Evolutionary conservation across 768 basidiomycete species (phyloP), one percentile per base, ranked within the genome.

Genomic region (Leccinum longicurvipes): DNA sequence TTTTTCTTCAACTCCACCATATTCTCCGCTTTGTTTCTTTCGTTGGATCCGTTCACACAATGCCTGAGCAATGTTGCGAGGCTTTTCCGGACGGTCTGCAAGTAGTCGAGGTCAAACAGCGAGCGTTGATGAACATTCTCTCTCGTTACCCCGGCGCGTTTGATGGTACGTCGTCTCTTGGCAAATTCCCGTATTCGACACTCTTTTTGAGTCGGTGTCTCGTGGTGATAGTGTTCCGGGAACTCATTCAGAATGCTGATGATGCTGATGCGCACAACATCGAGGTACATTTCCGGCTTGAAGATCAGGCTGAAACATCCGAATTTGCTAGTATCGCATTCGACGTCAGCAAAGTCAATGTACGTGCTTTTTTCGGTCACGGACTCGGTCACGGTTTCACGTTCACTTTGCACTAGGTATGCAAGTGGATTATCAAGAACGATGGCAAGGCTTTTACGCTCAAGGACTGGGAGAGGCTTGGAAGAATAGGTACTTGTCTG

Each of bases 211-310:
- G 19, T 19, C 10, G 36, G 10, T 63, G 9, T 55, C 21, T 14
- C 14, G 12, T 14, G 10, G 2, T 11, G 11, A 25, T 39, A 72
- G 79, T 82, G 32, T 77, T 79, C 53, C 67, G 83, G 50, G 83
- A 83, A 61, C 69, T 84, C 19, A 64, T 83, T 12, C 82, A 83
- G 63, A 84, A 84, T 64, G 79, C 82, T 15, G 81, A 82, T 57
- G 81, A 82, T 67, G 81, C 74, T 0, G 72, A 67, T 4, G 69
- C 76, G 1, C 67, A 52, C 19, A 57, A 47, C 0, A 68, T 77
- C 9, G 66, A 77, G 56, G 62, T 79, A 5, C 69, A 70, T 34
- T 78, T 78, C 54, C 62, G 69, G 44, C 74, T 73, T 1, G 41
- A 54, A 31, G 53, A n/a, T n/a, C n/a, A 50, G 41, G 60, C 31